Evolutionary conservation across 2,329 filamentous ascomycete species (phyloP), one percentile per base, ranked within the genome.

Genomic region (Cordyceps javanica): DNA sequence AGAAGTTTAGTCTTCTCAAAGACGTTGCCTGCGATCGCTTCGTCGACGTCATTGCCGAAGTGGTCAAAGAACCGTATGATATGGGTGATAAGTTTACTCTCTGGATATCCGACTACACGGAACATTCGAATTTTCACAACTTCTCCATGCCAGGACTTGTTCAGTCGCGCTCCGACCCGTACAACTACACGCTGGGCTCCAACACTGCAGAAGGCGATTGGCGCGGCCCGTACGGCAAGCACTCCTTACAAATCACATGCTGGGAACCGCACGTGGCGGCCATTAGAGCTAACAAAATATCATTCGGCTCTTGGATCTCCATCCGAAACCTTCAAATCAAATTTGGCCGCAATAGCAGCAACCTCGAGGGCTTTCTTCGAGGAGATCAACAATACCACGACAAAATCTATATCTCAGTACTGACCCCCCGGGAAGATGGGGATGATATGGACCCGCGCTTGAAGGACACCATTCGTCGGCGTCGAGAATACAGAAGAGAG

Each of bases 21-120:
- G 82, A 91, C 63, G 72, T 90, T 1, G 65, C 72, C 3, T 72
- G 79, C 0, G 69, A 70, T 14, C 75, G 65, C 0, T 95, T 87
- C 66, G 83, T 80, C 64, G 84, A 96, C 67, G 67, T 95, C 1
- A 75, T 90, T 19, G 91, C 82, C 2, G 81, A 92, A 66, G 82
- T 96, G 2, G 80, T 91, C 48, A 76, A 70, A 46, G 71, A 75
- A 2, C 79, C 80, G 0, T 77, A 69, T 44, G 72, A 76, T 30
- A 21, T 64, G 7, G 66, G 68, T 23, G 77, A 80, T 26, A 80
- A 72, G 58, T 71, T 82, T 13, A 82, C 83, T 5, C 62, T 96
- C 0, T 91, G 91, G 75, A 74, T 96, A 19, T 88, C 89, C 0
- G 92, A 97, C 70, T 96, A 92, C 69, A 95, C 91, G 0, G 73